These are phyloP conservation scores for Linum lewisii DNA, from an alignment of 345 rosid species.

Conservation along the genomic window DNA sequence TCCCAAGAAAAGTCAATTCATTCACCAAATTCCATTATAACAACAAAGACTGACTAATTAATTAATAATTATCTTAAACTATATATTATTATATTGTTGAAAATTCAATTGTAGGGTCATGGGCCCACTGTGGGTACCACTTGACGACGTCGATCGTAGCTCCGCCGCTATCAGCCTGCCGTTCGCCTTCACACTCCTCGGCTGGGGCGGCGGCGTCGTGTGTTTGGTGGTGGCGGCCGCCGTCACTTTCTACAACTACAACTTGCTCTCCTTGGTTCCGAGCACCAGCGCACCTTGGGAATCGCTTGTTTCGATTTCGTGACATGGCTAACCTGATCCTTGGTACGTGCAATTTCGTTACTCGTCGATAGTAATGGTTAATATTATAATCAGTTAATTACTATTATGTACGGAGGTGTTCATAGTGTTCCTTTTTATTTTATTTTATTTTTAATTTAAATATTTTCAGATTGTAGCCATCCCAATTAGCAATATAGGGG, in stretches of 20 bases:
- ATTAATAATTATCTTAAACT: no score
- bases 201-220: conserved; percentile 24
- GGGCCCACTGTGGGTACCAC: conserved; percentile 38
- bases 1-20: no score
- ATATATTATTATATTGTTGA: no score
- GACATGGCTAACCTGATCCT: conserved; percentile 30
- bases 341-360: conserved; percentile 10
- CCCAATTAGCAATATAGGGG: no score
- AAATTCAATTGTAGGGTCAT: conserved; percentile 27
- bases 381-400: no score
- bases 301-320: conserved; percentile 28
- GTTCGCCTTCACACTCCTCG: conserved; percentile 25
- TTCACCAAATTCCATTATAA: no score
- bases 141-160: conserved; percentile 34
- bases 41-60: no score
- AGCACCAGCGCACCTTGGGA: conserved; percentile 28
- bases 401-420: no score
- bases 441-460: no score
- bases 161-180: conserved; percentile 30
- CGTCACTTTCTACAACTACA: conserved; percentile 30
- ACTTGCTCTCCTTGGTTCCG: conserved; percentile 31
- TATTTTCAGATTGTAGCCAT: no score
- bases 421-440: no score
- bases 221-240: conserved; percentile 16
- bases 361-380: not conserved